A percentile compares a stretch with the other conserved stretches of the same genome.
phyloP scores from a whole-genome alignment of 192 early-diverging fungal genomes.

The Linnemannia hyalina region DNA sequence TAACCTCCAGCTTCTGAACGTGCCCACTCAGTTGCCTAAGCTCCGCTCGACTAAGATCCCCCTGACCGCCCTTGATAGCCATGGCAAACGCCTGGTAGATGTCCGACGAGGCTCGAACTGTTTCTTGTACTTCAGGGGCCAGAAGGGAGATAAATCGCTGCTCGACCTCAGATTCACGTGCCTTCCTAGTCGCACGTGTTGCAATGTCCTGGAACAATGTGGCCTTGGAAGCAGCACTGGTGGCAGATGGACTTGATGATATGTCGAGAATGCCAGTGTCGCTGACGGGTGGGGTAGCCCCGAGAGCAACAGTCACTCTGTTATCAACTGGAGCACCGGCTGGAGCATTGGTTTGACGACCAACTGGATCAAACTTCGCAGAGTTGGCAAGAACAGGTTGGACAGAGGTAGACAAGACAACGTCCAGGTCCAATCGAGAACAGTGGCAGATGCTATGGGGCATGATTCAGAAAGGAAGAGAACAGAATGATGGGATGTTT shows the following conservation, averaged over 20 bases:
- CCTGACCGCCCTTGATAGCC: background rate
- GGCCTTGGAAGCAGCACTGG: background rate
- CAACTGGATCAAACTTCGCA: too few relatives aligned
- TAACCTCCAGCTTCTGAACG: too few relatives aligned
- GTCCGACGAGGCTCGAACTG: constrained; percentile 5
- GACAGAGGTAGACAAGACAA: too few relatives aligned
- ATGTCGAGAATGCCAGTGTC: background rate
- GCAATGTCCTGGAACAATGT: background rate
- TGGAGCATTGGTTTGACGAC: too few relatives aligned
- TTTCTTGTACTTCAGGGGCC: constrained; percentile 5
- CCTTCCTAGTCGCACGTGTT: background rate
- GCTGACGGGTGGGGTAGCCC: too few relatives aligned
- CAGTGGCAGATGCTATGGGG: too few relatives aligned
- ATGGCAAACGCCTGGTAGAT: background rate
- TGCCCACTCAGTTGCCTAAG: background rate
- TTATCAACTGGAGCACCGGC: too few relatives aligned
- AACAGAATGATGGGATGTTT: too few relatives aligned
- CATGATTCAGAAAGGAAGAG: too few relatives aligned
- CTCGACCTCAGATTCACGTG: constrained; percentile 4
- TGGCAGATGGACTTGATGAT: background rate
- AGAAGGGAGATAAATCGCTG: constrained; percentile 10
- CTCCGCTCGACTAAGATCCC: constrained; percentile 15
- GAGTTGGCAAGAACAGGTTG: too few relatives aligned
- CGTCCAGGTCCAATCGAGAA: too few relatives aligned
- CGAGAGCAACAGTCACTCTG: too few relatives aligned